Conservation (phyloP, 2,329 filamentous ascomycete species). For the Xylariaceae sp. region DNA sequence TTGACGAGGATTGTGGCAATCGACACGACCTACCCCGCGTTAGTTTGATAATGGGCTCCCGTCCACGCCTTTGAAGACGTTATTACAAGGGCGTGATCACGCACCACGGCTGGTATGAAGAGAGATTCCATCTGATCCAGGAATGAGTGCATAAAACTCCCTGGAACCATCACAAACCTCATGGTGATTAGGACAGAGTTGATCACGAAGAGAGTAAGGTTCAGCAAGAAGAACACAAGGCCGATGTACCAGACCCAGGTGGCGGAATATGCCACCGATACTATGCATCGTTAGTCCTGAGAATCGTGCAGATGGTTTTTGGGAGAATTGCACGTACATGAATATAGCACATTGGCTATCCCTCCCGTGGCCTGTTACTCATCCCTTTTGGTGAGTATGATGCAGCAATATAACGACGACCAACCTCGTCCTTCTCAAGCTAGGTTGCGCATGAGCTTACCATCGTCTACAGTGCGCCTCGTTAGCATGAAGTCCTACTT, state of each 20-base stretch:
- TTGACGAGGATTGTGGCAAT: constrained; percentile 76
- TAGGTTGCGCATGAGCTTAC: constrained; percentile 19
- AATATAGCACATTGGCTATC: constrained; percentile 51
- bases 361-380: constrained; percentile 49
- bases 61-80: too few relatives aligned
- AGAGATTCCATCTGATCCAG: constrained; percentile 73
- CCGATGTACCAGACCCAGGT: constrained; percentile 57
- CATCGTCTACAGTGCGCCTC: constrained; percentile 27
- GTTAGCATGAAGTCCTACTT: constrained; percentile 13
- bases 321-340: constrained; percentile 39
- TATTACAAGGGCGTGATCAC: constrained; percentile 17
- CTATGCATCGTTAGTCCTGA: constrained; percentile 26
- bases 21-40: constrained; percentile 22
- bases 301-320: background rate
- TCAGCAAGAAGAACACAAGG: constrained; percentile 58
- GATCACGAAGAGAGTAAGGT: constrained; percentile 57
- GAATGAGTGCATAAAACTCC: constrained; percentile 68
- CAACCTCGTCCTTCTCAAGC: background rate
- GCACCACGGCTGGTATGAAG: constrained; percentile 66
- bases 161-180: constrained; percentile 66
- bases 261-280: constrained; percentile 45
- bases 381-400: constrained; percentile 7
- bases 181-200: constrained; percentile 62
- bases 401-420: background rate
- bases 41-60: background rate